Conservation (phyloP, 2,329 filamentous ascomycete genomes). For the Penicillium sclerotiorum region DNA sequence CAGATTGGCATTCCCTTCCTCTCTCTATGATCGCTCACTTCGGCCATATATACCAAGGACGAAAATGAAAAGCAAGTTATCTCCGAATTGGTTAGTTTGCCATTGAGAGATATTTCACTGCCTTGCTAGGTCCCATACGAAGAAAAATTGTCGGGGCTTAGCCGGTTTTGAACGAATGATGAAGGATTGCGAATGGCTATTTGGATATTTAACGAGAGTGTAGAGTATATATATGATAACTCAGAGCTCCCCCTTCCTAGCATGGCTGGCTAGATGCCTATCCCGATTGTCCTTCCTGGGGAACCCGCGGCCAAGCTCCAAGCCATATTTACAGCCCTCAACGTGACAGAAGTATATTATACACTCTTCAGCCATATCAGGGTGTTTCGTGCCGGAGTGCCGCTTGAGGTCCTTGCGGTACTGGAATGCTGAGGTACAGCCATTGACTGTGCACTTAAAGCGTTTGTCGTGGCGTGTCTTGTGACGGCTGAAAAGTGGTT, state of each 20-base stretch:
- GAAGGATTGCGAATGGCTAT: neutral
- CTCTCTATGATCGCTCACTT: no score
- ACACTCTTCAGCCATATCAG: neutral
- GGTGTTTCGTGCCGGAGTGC: no score
- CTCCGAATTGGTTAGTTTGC: no score
- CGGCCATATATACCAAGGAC: no score
- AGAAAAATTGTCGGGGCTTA: neutral
- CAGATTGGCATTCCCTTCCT: no score
- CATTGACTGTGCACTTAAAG: constrained; percentile 1
- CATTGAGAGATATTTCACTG: no score
- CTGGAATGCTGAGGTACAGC: neutral
- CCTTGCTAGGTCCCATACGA: neutral
- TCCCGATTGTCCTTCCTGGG: neutral
- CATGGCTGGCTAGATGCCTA: neutral
- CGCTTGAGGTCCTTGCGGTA: no score
- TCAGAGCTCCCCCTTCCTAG: neutral
- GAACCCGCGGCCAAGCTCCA: neutral
- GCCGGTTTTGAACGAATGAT: neutral
- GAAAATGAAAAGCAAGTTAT: no score
- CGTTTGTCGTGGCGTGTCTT: neutral
- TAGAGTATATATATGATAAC: neutral
- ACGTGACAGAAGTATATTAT: constrained; percentile 1
- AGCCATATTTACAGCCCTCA: neutral
- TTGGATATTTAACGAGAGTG: constrained; percentile 1
- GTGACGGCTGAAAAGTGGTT: neutral